Evolutionary conservation across 1,284 basidiomycete genomes (phyloP), one percentile per base, ranked within the genome.

Genomic region (Exobasidium cylindrosporum): DNA sequence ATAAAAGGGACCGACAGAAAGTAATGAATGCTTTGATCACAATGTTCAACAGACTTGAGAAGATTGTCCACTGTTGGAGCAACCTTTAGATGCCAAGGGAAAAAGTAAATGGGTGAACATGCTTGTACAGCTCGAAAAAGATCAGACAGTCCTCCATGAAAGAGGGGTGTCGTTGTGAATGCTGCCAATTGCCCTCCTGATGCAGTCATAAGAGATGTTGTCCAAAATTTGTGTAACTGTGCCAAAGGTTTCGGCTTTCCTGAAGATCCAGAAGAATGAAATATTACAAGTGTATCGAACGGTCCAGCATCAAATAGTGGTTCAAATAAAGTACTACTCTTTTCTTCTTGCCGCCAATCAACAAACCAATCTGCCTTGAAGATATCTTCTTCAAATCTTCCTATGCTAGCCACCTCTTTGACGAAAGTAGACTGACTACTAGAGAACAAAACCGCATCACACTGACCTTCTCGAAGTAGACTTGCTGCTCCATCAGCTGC

Each of bases 231-330:
- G 54, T 81, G 66, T 10, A 66, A 60, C 29, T 73, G 72, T 72
- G 61, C 80, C 67, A 63, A 74, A 47, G 49, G 73, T 30, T 86
- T 84, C 7, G 82, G 82, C 54, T 82, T 80, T 26, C 85, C 81
- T 4, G 85, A 85, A 13, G 85, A 86, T 40, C 87, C 86, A 0
- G 83, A 84, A 2, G 86, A 87, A 66, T 88, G 87, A n/a, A 88
- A 80, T 58, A 87, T 83, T 10, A 86, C 83, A 11, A 83, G 80
- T 1, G 83, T 82, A 23, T 85, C 74, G 17, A 78, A 67, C 4
- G 64, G 58, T 17, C 65, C 63, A 1, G 70, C 58, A 3, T 24
- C 43, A 26, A 31, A 65, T 6, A 21, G 30, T 29, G 65, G 21
- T 3, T 40, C 35, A 40, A 40, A 50, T 31, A 14, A 23, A n/a